phyloP scores from a whole-genome alignment of 1,284 basidiomycete species.

The Cutaneotrichosporon arboriforme region DNA sequence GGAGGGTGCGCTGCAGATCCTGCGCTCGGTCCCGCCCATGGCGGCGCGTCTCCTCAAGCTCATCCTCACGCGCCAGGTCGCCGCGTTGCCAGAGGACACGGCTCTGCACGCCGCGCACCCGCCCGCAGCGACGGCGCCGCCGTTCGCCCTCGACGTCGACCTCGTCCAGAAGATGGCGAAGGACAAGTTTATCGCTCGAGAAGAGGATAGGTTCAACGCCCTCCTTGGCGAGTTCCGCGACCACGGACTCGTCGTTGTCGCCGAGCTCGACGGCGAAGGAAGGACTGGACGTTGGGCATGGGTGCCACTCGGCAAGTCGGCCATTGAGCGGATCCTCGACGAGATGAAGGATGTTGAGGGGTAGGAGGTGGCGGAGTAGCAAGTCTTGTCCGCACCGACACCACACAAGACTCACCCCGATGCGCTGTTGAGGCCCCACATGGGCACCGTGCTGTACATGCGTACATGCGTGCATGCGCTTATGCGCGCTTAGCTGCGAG shows the following conservation, averaged over 20 bases:
- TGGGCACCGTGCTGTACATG: too few species aligned
- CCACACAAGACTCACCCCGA: neutral
- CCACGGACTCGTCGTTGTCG: conserved; percentile 68
- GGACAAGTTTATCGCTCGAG: conserved; percentile 78
- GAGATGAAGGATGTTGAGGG: conserved; percentile 31
- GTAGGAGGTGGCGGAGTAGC: conserved; percentile 3
- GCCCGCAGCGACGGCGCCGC: conserved; percentile 26
- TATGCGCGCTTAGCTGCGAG: too few species aligned
- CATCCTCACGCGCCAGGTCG: conserved; percentile 62
- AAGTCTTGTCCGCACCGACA: neutral
- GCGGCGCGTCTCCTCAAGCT: conserved; percentile 72
- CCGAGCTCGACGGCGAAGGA: conserved; percentile 42
- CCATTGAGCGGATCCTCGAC: conserved; percentile 44
- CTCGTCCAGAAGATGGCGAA: conserved; percentile 39
- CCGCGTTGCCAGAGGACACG: conserved; percentile 51
- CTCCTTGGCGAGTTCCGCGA: conserved; percentile 83
- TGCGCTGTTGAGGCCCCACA: too few species aligned
- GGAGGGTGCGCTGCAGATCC: conserved; percentile 73
- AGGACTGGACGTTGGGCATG: conserved; percentile 56
- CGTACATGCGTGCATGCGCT: too few species aligned
- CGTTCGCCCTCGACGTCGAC: conserved; percentile 44
- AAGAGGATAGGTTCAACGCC: conserved; percentile 72
- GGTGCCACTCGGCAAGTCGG: conserved; percentile 73
- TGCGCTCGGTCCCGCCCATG: conserved; percentile 77
- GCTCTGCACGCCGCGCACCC: conserved; percentile 22